Percentiles rank a stretch among this genome's conserved stretches.
phyloP scores from a whole-genome alignment of 345 rosid genomes.

The Lenwebbia sp. region DNA sequence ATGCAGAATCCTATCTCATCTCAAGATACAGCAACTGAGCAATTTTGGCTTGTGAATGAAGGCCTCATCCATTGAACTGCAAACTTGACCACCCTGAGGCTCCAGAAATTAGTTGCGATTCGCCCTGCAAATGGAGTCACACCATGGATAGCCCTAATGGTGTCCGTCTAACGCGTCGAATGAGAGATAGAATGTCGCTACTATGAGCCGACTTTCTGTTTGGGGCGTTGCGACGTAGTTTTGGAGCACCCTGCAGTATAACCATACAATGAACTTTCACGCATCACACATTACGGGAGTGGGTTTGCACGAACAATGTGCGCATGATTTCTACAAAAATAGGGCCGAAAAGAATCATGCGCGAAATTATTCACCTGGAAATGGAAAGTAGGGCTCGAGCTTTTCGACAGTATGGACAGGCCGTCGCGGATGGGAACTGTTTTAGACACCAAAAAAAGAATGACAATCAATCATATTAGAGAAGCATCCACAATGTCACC shows the following conservation, averaged over 20 bases:
- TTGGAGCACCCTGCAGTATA: neutral
- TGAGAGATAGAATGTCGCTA: constrained; percentile 10
- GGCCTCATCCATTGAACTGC: neutral
- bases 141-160: neutral
- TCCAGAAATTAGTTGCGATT: neutral
- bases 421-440: constrained; percentile 26
- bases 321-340: neutral
- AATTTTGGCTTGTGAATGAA: neutral
- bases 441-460: neutral
- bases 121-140: neutral
- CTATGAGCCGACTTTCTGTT: constrained; percentile 1
- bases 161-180: constrained; percentile 19
- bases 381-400: constrained; percentile 29
- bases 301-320: neutral
- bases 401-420: constrained; percentile 12
- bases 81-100: neutral
- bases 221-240: neutral
- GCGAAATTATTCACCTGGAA: constrained; percentile 25
- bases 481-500: neutral
- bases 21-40: neutral
- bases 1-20: neutral
- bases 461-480: neutral
- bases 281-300: neutral
- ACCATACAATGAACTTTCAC: neutral
- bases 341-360: neutral